phyloP scores from a whole-genome alignment of 2,329 filamentous ascomycete species.

The Hymenoscyphus repandus region DNA sequence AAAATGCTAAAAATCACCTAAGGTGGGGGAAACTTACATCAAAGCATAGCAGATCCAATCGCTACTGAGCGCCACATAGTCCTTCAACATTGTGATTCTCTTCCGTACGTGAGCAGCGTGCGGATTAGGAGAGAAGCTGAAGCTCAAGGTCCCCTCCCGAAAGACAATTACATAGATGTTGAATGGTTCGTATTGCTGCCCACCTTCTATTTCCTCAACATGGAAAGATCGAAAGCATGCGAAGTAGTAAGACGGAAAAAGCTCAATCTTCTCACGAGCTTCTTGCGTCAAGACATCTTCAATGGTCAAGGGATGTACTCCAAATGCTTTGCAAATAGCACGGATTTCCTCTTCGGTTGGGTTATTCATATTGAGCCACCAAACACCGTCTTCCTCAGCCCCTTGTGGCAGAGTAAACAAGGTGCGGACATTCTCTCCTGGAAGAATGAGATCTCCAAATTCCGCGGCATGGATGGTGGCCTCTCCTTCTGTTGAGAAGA shows the following conservation, averaged over 20 bases:
- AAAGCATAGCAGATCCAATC: conserved; percentile 99
- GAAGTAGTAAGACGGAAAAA: conserved; percentile 97
- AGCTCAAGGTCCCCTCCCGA: conserved; percentile 88
- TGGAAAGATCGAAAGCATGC: conserved; percentile 94
- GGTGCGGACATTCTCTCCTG: conserved; percentile 82
- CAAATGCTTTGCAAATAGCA: conserved; percentile 88
- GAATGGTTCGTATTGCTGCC: conserved; percentile 85
- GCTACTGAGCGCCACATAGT: conserved; percentile 89
- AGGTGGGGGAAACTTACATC: conserved; percentile 56
- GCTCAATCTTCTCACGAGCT: conserved; percentile 94
- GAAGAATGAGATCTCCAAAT: conserved; percentile 80
- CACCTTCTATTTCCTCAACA: conserved; percentile 68
- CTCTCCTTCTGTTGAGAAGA: conserved; percentile 93
- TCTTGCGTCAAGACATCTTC: conserved; percentile 96
- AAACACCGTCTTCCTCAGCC: conserved; percentile 70
- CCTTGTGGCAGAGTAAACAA: conserved; percentile 69
- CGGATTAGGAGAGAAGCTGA: conserved; percentile 83
- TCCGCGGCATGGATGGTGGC: conserved; percentile 89
- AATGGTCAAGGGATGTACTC: conserved; percentile 89
- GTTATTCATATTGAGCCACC: conserved; percentile 95
- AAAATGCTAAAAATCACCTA: conserved; percentile 1
- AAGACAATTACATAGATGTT: conserved; percentile 98
- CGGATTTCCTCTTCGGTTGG: conserved; percentile 85
- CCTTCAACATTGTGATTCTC: conserved; percentile 86
- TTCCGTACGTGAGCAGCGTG: conserved; percentile 86